Conservation (phyloP, 805 yeast genomes). For the Pichia pseudocactophila region DNA sequence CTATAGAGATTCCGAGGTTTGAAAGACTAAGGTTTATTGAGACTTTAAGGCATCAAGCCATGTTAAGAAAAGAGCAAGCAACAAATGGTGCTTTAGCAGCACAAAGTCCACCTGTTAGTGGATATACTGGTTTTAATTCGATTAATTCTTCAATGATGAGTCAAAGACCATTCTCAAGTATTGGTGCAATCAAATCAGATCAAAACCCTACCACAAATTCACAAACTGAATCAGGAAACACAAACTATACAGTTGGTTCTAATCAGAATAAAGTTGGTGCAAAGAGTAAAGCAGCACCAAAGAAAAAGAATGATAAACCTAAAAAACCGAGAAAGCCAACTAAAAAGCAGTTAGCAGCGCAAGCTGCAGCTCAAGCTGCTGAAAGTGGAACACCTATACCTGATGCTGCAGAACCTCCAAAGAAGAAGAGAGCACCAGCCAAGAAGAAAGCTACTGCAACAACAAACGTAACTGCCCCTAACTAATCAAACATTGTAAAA, state of each 20-base stretch:
- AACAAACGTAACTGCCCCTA: not conserved
- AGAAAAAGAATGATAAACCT: conserved; percentile 18
- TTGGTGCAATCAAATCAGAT: not conserved
- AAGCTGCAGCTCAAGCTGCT: conserved; percentile 20
- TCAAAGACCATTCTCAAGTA: not conserved
- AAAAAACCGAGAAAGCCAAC: conserved; percentile 27
- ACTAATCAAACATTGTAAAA: not conserved
- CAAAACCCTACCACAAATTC: not conserved
- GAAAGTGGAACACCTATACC: conserved; percentile 23
- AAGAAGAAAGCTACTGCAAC: conserved; percentile 16
- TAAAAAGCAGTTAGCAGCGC: conserved; percentile 25
- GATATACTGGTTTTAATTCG: conserved; percentile 4
- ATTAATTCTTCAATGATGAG: not conserved
- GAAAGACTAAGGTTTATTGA: conserved; percentile 83
- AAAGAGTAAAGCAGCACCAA: conserved; percentile 4
- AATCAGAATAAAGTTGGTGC: not conserved
- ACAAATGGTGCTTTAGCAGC: conserved; percentile 1
- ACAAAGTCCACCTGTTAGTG: conserved; percentile 5
- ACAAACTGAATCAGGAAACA: not conserved
- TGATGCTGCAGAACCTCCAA: conserved; percentile 16
- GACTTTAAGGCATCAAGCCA: conserved; percentile 44
- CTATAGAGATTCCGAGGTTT: conserved; percentile 34
- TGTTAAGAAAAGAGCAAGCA: conserved; percentile 7
- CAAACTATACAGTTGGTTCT: not conserved
- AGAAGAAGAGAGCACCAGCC: conserved; percentile 23